These are phyloP conservation scores for Yarrowia osloensis DNA, from an alignment of 805 yeast species.

Conservation along the genomic window DNA sequence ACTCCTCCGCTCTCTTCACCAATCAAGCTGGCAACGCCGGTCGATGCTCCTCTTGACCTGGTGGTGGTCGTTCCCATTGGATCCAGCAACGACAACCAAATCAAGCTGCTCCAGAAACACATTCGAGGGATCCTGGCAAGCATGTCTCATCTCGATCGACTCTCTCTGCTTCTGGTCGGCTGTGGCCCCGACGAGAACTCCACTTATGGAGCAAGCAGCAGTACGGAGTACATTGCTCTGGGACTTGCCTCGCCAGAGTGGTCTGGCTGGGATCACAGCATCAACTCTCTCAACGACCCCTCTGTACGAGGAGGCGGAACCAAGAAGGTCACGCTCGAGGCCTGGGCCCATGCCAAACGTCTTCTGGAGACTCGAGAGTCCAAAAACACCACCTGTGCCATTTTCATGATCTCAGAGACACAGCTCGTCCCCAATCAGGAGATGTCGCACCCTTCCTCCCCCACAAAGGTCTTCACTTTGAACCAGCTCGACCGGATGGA, in stretches of 20 bases:
- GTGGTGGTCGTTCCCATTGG: conserved; percentile 5
- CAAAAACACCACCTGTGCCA: conserved; percentile 9
- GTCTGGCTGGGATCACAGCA: conserved; percentile 21
- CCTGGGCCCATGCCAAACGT: conserved; percentile 5
- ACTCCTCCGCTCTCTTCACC: not conserved
- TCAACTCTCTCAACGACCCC: conserved; percentile 5
- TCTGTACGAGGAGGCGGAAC: conserved; percentile 16
- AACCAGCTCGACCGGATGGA: not conserved
- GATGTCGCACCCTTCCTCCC: conserved; percentile 17
- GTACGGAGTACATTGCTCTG: conserved; percentile 4
- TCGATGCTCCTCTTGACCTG: conserved; percentile 9
- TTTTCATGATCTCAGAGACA: conserved; percentile 19
- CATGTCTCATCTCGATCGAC: conserved; percentile 1
- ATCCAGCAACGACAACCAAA: not conserved
- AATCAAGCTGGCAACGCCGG: not conserved
- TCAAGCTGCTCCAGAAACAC: not conserved
- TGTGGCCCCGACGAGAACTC: conserved; percentile 3
- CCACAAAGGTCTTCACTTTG: conserved; percentile 9
- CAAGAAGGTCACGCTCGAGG: conserved; percentile 17
- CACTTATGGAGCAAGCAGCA: not conserved
- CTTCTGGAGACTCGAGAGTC: conserved; percentile 1
- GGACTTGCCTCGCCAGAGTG: conserved; percentile 13
- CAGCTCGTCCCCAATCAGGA: conserved; percentile 5
- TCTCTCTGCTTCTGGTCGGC: conserved; percentile 9
- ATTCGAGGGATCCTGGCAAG: not conserved